Evolutionary conservation across 768 basidiomycete species (phyloP).

Genomic region (Kwoniella dejecticola): DNA sequence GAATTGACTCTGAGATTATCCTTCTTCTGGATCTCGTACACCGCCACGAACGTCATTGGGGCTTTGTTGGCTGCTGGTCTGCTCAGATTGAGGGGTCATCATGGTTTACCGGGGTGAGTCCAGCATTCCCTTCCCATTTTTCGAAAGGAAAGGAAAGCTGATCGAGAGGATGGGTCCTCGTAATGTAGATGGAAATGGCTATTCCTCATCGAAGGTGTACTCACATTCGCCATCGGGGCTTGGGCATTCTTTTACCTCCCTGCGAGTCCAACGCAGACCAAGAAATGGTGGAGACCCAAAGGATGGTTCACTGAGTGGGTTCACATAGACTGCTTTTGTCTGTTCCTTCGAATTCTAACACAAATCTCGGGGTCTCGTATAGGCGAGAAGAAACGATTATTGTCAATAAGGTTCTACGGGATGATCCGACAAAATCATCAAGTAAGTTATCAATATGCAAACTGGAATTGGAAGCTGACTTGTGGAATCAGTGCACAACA

Average conservation of each 20-base stretch:
- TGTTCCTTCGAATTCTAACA: background rate
- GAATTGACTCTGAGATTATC: conserved; percentile 38
- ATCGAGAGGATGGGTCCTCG: background rate
- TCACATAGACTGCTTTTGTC: no score
- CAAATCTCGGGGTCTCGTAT: no score
- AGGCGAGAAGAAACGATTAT: conserved; percentile 66
- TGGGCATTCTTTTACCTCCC: conserved; percentile 65
- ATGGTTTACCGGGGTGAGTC: background rate
- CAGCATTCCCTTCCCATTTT: conserved; percentile 15
- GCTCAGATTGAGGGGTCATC: conserved; percentile 25
- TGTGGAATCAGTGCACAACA: conserved; percentile 62
- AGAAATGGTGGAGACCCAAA: conserved; percentile 62
- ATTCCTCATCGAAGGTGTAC: conserved; percentile 54
- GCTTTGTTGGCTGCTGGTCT: conserved; percentile 28
- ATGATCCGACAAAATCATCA: conserved; percentile 66
- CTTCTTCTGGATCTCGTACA: conserved; percentile 40
- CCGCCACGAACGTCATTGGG: conserved; percentile 28
- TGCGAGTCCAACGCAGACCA: conserved; percentile 67
- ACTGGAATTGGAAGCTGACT: background rate
- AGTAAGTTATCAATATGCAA: conserved; percentile 10
- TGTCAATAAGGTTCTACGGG: conserved; percentile 67
- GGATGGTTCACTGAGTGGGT: conserved; percentile 69
- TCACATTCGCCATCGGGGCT: conserved; percentile 62
- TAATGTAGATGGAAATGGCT: conserved; percentile 19
- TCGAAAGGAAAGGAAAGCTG: conserved; percentile 15